Percentiles rank a stretch among this genome's conserved stretches.
Conservation (phyloP, 2,329 filamentous ascomycete genomes). For the Colletotrichum zoysiae region DNA sequence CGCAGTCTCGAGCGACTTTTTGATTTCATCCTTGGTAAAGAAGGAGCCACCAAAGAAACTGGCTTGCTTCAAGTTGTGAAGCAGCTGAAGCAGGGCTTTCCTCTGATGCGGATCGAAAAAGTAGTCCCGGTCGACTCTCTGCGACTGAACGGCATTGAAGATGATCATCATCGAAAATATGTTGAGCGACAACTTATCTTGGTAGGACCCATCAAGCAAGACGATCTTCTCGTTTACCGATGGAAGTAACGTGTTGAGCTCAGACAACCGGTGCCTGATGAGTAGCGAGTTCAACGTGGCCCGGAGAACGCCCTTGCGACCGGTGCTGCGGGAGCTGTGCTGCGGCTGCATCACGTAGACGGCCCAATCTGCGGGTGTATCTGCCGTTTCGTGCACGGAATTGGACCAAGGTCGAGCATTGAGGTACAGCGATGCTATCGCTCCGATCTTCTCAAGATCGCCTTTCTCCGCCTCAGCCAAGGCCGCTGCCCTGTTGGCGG, state of each 20-base stretch:
- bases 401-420: constrained; percentile 85
- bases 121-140: constrained; percentile 86
- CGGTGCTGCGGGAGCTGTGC: constrained; percentile 63
- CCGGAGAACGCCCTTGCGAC: constrained; percentile 72
- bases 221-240: constrained; percentile 78
- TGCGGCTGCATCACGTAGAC: constrained; percentile 75
- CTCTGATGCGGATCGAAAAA: constrained; percentile 85
- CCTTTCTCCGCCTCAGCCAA: constrained; percentile 59
- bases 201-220: constrained; percentile 82
- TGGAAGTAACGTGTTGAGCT: constrained; percentile 78
- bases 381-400: constrained; percentile 63
- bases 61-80: constrained; percentile 84
- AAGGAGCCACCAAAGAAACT: constrained; percentile 89
- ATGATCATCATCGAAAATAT: constrained; percentile 87
- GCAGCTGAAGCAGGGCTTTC: constrained; percentile 74
- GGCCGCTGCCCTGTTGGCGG: constrained; percentile 9
- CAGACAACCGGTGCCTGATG: constrained; percentile 80
- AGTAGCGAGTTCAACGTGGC: constrained; percentile 83
- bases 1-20: constrained; percentile 73
- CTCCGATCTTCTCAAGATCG: constrained; percentile 75
- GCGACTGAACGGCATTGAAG: constrained; percentile 89
- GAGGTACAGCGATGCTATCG: constrained; percentile 78
- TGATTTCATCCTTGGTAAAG: constrained; percentile 73
- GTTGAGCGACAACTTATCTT: constrained; percentile 86
- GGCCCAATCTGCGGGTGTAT: constrained; percentile 75